Percentiles rank a stretch among this genome's conserved stretches.
Evolutionary conservation across 108 stramenopile genomes (phyloP).

Genomic region (Seminavis robusta): DNA sequence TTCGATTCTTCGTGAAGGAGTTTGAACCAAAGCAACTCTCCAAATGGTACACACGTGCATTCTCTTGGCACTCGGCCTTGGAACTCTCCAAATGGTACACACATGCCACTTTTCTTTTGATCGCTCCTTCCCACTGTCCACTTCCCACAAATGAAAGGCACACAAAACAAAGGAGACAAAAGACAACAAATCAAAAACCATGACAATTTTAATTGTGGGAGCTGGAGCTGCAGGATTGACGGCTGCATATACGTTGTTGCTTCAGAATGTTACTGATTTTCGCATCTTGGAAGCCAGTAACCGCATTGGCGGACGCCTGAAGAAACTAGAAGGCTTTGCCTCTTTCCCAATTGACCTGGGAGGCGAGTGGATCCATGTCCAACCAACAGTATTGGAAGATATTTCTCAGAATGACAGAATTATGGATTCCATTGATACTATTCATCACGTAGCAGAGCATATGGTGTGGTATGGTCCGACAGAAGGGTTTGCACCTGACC

Average conservation of each 20-base stretch:
- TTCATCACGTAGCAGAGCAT: background rate
- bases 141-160: no score
- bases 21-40: no score
- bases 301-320: constrained; percentile 18
- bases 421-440: background rate
- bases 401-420: no score
- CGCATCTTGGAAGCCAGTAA: constrained; percentile 17
- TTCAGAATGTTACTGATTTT: constrained; percentile 2
- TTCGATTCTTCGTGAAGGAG: no score
- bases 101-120: no score
- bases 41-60: no score
- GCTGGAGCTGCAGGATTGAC: constrained; percentile 31
- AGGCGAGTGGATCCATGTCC: constrained; percentile 16
- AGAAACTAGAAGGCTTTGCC: constrained; percentile 4
- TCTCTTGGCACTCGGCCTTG: no score
- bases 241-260: constrained; percentile 14
- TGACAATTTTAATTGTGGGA: constrained; percentile 18
- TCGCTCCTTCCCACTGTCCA: no score
- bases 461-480: background rate
- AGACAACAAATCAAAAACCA: no score
- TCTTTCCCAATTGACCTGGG: constrained; percentile 26
- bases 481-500: background rate
- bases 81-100: no score
- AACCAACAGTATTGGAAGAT: no score
- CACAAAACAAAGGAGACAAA: no score